Base-by-base conservation (phyloP, 129 eudicot species). In the Artemisia annua region DNA sequence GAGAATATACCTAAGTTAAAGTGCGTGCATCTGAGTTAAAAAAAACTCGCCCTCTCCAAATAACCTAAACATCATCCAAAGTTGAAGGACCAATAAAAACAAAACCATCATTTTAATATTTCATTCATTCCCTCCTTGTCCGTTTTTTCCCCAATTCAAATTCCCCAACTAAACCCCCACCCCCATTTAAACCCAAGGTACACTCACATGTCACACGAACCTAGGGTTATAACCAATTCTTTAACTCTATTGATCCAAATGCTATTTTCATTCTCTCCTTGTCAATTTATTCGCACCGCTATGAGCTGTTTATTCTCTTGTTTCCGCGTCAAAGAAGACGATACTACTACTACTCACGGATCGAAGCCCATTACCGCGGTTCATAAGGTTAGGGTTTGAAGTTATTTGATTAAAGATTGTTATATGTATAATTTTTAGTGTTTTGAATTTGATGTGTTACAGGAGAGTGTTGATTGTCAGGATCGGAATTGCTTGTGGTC, bases 401-500 rank as follows among this genome's bases (percentile, higher is more conserved):
- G 6, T 39, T 64, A 9, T 39, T 64, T 30, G 5, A 16, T 49
- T n/a, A 63, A 7, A 15, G 16, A 16, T 63, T 18, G 3, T 64
- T 64, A 39, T 3, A 12, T 15, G 4, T 39, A 13, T 62, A 16
- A 14, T 7, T 18, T 3, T 64, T 16, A 2, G 9, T 15, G 43
- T 64, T 17, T 39, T 22, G 66, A n/a, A n/a, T 63, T 63, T 26
- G 22, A 0, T 2, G 24, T 63, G 46, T 39, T 39, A 7, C 52
- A 64, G 69, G 69, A 64, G 11, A 49, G 28, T 64, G 69, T 39
- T 16, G 69, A 64, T 43, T 13, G 26, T 64, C 24, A 16, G 28
- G 69, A 49, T 64, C 43, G 28, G 3, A 64, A 64, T 64, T 64
- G 53, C 53, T 39, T 64, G 69, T 64, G 69, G 69, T 64, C 69